These are phyloP conservation scores for Sextonia rubra DNA, from an alignment of 164 flowering plant genomes.

Conservation along the genomic window DNA sequence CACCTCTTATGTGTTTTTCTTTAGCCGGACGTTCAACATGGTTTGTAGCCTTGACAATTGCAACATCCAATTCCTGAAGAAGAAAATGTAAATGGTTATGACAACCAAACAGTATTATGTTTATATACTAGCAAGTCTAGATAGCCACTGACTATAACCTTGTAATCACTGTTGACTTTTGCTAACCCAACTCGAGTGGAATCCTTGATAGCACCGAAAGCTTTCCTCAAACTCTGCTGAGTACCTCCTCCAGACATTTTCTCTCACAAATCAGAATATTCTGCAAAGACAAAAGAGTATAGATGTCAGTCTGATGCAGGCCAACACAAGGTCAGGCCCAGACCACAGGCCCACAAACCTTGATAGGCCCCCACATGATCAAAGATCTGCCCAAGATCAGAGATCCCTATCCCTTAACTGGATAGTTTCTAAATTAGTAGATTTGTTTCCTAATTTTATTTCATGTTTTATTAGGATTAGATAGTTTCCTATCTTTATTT, in stretches of 20 bases:
- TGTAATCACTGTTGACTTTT: constrained; percentile 93
- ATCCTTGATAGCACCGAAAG: constrained; percentile 93
- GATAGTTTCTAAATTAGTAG: too few relatives aligned
- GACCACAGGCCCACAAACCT: not conserved
- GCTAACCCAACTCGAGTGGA: constrained; percentile 93
- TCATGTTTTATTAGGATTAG: too few relatives aligned
- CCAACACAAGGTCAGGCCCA: too few relatives aligned
- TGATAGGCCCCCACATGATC: too few relatives aligned
- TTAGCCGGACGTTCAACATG: constrained; percentile 50
- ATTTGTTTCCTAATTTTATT: too few relatives aligned
- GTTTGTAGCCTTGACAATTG: constrained; percentile 64
- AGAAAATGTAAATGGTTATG: not conserved
- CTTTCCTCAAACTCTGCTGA: constrained; percentile 80
- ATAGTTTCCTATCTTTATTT: too few relatives aligned
- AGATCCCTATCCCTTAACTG: too few relatives aligned
- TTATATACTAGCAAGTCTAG: not conserved
- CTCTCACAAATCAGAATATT: constrained; percentile 26
- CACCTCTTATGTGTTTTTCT: constrained; percentile 54
- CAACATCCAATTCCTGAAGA: constrained; percentile 49
- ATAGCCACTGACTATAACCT: constrained; percentile 39
- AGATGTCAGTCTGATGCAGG: not conserved
- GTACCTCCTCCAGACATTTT: constrained; percentile 84
- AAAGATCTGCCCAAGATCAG: too few relatives aligned
- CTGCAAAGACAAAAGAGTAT: constrained; percentile 11
- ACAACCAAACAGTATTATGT: not conserved